Evolutionary conservation across 768 basidiomycete species (phyloP), one percentile per base, ranked within the genome.

Genomic region (Boletus speciosus): DNA sequence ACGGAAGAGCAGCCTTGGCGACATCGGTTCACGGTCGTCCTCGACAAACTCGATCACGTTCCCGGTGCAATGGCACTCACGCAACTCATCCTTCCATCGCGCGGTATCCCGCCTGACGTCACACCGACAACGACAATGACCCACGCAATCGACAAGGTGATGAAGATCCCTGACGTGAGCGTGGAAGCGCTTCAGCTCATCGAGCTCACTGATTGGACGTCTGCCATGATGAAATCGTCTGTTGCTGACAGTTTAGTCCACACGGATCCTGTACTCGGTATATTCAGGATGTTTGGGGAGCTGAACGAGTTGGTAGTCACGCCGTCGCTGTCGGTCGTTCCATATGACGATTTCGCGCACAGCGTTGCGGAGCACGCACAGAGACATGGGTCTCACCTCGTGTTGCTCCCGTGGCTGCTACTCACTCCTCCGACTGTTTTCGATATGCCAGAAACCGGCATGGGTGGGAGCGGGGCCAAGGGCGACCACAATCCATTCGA

Each of bases 11-110:
- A 58, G 5, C 66, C 68, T 7, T 71, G 73, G 70, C 86, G 80
- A 47, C 78, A 76, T 2, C 79, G 84, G 9, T 90, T 95, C 72
- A 86, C 88, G 0, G 82, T 98, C 55, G 84, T 98, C 16, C 79
- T 98, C 16, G 93, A 96, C 68, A 91, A 86, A 66, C 74, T 95
- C 45, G 96, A 97, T 62, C 90, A 94, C 66, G 68, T 98, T 1
- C 87, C 94, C 0, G 82, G 88, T 9, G 85, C 92, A 71, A 95
- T 99, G 93, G 82, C 90, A 0, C 74, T 99, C 51, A 83, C 90
- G 0, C 89, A 95, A 64, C 82, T 98, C 51, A 75, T 98, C 39
- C 85, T 85, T 25, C 71, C 77, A 1, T 66, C 71, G 0, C 61
- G 66, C 7, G 34, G 52, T 0, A 4, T 14, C 15, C 45, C 34